Conservation (phyloP, 2,329 filamentous ascomycete species). For the Dactylellina leptospora region DNA sequence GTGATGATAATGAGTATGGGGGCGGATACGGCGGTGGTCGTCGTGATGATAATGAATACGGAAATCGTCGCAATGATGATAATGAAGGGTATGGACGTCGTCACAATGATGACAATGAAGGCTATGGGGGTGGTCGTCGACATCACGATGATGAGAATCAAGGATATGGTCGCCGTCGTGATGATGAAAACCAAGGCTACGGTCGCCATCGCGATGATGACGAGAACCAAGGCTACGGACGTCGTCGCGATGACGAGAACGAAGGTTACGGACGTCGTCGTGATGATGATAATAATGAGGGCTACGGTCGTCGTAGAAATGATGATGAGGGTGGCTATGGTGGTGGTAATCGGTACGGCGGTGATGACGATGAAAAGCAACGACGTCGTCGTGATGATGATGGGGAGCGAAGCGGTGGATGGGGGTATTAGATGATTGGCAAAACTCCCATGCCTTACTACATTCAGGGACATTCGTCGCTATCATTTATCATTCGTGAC, state of each 20-base stretch:
- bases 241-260: conserved; percentile 43
- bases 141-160: conserved; percentile 20
- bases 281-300: conserved; percentile 56
- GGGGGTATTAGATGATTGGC: conserved; percentile 2
- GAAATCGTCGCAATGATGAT: conserved; percentile 21
- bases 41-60: conserved; percentile 3
- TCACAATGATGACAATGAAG: conserved; percentile 51
- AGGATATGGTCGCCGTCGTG: conserved; percentile 57
- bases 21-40: conserved; percentile 38
- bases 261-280: conserved; percentile 55
- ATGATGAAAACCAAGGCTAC: conserved; percentile 56
- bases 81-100: conserved; percentile 36
- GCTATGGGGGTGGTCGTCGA: conserved; percentile 18
- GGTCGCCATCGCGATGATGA: conserved; percentile 56
- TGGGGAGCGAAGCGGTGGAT: background rate
- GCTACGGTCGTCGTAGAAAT: conserved; percentile 29
- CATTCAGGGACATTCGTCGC: no score
- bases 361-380: conserved; percentile 57
- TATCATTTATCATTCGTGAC: no score
- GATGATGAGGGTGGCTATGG: conserved; percentile 53
- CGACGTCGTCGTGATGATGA: conserved; percentile 51
- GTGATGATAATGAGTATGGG: conserved; percentile 55
- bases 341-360: conserved; percentile 57
- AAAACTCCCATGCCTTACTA: no score
- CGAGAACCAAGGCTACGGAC: conserved; percentile 9